Percentiles rank a stretch among this genome's conserved stretches.
These are phyloP conservation scores for Schizosaccharomyces cryophilus DNA, from an alignment of 805 yeast species.

Conservation along the genomic window DNA sequence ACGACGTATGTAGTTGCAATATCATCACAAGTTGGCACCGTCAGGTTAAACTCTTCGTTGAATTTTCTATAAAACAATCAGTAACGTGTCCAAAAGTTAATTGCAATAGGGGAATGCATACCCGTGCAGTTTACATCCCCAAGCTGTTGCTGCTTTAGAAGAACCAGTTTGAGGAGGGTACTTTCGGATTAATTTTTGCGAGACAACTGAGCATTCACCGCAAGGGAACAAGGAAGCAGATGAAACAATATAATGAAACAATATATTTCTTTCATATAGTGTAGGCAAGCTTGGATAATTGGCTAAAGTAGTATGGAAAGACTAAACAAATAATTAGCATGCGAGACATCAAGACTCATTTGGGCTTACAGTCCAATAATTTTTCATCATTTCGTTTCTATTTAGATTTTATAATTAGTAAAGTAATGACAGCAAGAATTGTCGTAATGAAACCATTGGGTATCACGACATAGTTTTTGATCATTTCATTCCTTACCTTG, in stretches of 20 bases:
- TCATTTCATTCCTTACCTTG: neutral
- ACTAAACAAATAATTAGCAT: neutral
- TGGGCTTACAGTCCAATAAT: neutral
- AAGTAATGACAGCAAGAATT: too few species aligned
- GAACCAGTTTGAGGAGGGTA: slow-evolving; percentile 68
- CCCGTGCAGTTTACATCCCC: slow-evolving; percentile 92
- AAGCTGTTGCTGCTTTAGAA: slow-evolving; percentile 60
- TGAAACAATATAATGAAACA: slow-evolving; percentile 36
- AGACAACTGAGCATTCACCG: slow-evolving; percentile 90
- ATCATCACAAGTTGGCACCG: too few species aligned
- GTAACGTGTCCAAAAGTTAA: neutral
- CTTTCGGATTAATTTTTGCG: slow-evolving; percentile 37
- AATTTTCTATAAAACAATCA: neutral
- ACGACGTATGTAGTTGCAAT: too few species aligned
- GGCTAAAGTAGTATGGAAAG: slow-evolving; percentile 77
- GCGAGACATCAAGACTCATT: too few species aligned
- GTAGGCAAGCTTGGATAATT: slow-evolving; percentile 74
- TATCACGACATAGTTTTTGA: too few species aligned
- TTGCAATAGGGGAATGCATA: neutral
- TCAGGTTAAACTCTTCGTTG: too few species aligned
- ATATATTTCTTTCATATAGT: slow-evolving; percentile 32
- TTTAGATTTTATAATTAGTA: too few species aligned
- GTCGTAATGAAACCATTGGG: too few species aligned
- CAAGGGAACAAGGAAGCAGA: slow-evolving; percentile 91
- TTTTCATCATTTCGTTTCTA: neutral